Evolutionary conservation across 1,284 basidiomycete genomes (phyloP).

Genomic region (Ceratobasidium sp.): DNA sequence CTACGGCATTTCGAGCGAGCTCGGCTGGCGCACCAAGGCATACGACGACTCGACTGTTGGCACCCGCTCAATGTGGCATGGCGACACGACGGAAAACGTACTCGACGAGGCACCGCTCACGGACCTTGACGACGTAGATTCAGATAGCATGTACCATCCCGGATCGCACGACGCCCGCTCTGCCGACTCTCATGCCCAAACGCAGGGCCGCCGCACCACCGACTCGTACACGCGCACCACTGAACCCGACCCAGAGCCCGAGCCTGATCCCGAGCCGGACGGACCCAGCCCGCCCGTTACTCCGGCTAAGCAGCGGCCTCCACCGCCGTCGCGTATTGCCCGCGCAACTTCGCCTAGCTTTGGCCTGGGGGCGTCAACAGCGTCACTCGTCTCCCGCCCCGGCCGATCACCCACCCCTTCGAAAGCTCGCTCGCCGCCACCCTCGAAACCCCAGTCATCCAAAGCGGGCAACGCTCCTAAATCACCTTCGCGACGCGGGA

Average conservation of each 20-base stretch:
- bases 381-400: constrained; percentile 28
- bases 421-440: constrained; percentile 5
- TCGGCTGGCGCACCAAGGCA: constrained; percentile 35
- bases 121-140: constrained; percentile 47
- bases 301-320: constrained; percentile 25
- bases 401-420: constrained; percentile 36
- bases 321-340: constrained; percentile 34
- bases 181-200: constrained; percentile 2
- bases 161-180: constrained; percentile 17
- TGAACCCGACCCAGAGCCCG: constrained; percentile 1
- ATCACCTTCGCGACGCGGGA: constrained; percentile 14
- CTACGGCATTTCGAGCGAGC: constrained; percentile 28
- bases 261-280: constrained; percentile 30
- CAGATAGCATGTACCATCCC: constrained; percentile 30
- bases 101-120: constrained; percentile 46
- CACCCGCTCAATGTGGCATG: constrained; percentile 39
- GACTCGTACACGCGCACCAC: background rate
- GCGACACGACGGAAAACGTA: constrained; percentile 43
- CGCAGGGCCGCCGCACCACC: constrained; percentile 8
- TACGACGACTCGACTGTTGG: constrained; percentile 42
- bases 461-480: constrained; percentile 27
- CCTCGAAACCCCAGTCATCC: constrained; percentile 12
- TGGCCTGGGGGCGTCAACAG: constrained; percentile 16
- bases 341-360: constrained; percentile 20
- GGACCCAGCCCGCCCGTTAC: constrained; percentile 18